These are phyloP conservation scores for Wickerhamiella dianesei DNA, from an alignment of 805 yeast species.

Conservation along the genomic window DNA sequence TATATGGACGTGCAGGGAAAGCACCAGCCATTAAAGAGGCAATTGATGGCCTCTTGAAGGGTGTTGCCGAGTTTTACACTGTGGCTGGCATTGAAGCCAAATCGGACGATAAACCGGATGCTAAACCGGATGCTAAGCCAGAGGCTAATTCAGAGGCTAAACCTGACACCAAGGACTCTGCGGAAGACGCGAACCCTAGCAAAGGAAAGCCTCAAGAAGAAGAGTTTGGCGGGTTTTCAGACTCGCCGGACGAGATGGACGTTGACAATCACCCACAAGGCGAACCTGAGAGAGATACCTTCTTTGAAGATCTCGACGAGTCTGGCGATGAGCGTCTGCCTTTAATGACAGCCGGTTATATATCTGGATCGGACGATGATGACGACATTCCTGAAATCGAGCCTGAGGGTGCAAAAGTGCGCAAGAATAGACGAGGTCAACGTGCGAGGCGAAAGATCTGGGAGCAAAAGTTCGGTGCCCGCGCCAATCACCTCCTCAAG, in stretches of 20 bases:
- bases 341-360: slow-evolving; percentile 43
- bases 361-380: slow-evolving; percentile 61
- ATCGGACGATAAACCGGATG: background rate
- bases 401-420: slow-evolving; percentile 20
- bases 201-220: too few species aligned
- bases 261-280: slow-evolving; percentile 22
- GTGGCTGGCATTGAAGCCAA: slow-evolving; percentile 4
- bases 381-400: slow-evolving; percentile 19
- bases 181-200: too few species aligned
- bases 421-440: slow-evolving; percentile 92
- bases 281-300: slow-evolving; percentile 34
- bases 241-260: slow-evolving; percentile 9
- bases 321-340: slow-evolving; percentile 26
- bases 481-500: slow-evolving; percentile 70
- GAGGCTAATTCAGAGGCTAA: too few species aligned
- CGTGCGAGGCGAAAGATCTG: slow-evolving; percentile 93
- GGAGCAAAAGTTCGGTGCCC: slow-evolving; percentile 76
- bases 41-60: slow-evolving; percentile 4
- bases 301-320: slow-evolving; percentile 22
- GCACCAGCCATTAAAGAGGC: slow-evolving; percentile 17
- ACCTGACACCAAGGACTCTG: too few species aligned
- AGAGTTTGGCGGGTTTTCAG: background rate
- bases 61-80: slow-evolving; percentile 7
- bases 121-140: background rate
- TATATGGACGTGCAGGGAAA: slow-evolving; percentile 29